Percentiles rank a stretch among this genome's conserved stretches.
Evolutionary conservation across 2,329 filamentous ascomycete genomes (phyloP).

Genomic region (Periglandula ipomoeae): DNA sequence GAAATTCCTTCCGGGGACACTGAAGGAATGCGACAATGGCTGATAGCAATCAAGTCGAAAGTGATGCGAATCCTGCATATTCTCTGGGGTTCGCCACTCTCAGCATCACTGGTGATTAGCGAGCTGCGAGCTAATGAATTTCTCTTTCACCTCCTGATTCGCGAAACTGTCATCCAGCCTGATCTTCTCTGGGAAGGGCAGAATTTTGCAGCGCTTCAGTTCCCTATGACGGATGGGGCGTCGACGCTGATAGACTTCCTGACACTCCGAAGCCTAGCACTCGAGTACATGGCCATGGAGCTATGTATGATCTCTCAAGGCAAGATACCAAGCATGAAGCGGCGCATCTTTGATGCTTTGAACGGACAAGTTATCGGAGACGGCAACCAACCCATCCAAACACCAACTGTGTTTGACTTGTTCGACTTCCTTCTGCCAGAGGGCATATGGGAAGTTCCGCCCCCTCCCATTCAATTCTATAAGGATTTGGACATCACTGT

Average conservation of each 20-base stretch:
- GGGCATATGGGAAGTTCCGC: slow-evolving; percentile 38
- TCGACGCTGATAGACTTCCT: slow-evolving; percentile 69
- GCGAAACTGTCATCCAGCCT: slow-evolving; percentile 60
- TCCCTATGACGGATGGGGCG: slow-evolving; percentile 60
- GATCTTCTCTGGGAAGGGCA: slow-evolving; percentile 67
- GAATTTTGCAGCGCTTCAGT: slow-evolving; percentile 50
- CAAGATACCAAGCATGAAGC: slow-evolving; percentile 60
- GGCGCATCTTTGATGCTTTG: slow-evolving; percentile 62
- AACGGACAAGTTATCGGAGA: slow-evolving; percentile 64
- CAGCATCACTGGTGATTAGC: slow-evolving; percentile 62
- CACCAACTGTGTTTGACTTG: slow-evolving; percentile 78
- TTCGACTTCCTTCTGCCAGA: slow-evolving; percentile 72
- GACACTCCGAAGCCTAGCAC: slow-evolving; percentile 62
- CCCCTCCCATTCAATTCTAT: slow-evolving; percentile 51
- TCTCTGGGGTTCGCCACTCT: slow-evolving; percentile 77
- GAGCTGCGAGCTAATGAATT: slow-evolving; percentile 76
- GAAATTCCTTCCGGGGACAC: slow-evolving; percentile 57
- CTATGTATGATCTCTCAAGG: slow-evolving; percentile 67
- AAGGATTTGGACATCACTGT: slow-evolving; percentile 56
- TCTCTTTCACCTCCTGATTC: slow-evolving; percentile 66
- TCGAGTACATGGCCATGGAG: slow-evolving; percentile 81
- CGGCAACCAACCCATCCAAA: slow-evolving; percentile 54
- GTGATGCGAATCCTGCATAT: slow-evolving; percentile 66
- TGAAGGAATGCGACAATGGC: slow-evolving; percentile 55
- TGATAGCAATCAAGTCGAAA: slow-evolving; percentile 59